A percentile compares a stretch with the other conserved stretches of the same genome.
These are phyloP conservation scores for Exophiala phaeomuriformis DNA, from an alignment of 2,329 filamentous ascomycete species.

Conservation along the genomic window DNA sequence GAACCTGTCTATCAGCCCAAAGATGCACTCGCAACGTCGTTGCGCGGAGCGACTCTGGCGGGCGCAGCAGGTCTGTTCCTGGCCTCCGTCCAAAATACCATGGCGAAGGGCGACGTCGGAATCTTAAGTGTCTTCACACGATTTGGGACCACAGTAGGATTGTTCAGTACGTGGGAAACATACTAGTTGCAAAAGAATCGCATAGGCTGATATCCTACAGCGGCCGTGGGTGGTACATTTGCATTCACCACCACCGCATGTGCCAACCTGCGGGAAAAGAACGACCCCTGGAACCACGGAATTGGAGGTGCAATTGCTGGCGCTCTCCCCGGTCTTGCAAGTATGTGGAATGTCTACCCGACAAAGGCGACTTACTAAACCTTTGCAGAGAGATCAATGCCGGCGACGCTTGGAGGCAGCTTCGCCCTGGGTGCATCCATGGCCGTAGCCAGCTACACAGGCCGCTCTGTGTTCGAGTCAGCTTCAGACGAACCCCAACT, in stretches of 20 bases:
- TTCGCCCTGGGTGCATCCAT: constrained; percentile 51
- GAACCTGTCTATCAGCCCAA: constrained; percentile 56
- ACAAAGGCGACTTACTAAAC: constrained; percentile 19
- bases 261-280: constrained; percentile 77
- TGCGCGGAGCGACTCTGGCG: constrained; percentile 59
- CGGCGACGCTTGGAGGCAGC: constrained; percentile 63
- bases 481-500: constrained; percentile 44
- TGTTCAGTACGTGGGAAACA: constrained; percentile 49
- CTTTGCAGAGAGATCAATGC: constrained; percentile 54
- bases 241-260: constrained; percentile 68
- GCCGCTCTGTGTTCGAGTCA: constrained; percentile 53
- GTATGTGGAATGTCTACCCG: constrained; percentile 43
- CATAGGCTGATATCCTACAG: constrained; percentile 39
- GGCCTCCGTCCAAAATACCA: constrained; percentile 77
- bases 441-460: constrained; percentile 61
- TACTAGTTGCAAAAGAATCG: neutral
- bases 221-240: constrained; percentile 66
- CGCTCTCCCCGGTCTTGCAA: constrained; percentile 61
- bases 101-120: constrained; percentile 74
- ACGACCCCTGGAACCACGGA: constrained; percentile 68
- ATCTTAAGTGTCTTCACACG: constrained; percentile 72
- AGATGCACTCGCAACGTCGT: constrained; percentile 63
- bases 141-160: constrained; percentile 65
- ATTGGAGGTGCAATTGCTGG: constrained; percentile 72
- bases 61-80: constrained; percentile 62